Evolutionary conservation across 2,329 filamentous ascomycete species (phyloP), one percentile per base, ranked within the genome.

Genomic region (Microdochium paspali): DNA sequence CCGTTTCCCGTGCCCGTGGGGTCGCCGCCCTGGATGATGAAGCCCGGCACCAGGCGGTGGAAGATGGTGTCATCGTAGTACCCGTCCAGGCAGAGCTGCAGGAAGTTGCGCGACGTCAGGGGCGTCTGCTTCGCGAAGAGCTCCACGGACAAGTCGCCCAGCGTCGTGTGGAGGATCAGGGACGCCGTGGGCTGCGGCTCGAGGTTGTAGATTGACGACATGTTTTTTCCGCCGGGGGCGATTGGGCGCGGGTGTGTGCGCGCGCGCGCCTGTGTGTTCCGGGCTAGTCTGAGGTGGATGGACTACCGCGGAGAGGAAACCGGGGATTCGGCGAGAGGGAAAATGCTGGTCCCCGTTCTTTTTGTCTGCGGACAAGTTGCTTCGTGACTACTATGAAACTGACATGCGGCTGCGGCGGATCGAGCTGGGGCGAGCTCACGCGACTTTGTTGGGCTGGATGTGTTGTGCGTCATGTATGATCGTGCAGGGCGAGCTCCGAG

Each of bases 21-120:
- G 58, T 98, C 93, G 48, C 93, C 93, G 25, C 91, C 93, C 61
- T 98, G 93, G 10, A 97, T 71, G 52, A 98, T 87, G 66, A 98
- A 98, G 46, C 86, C 87, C 0, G 90, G 88, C 0, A 95, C 84
- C 5, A 97, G 75, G 23, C 93, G 87, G 69, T 98, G 93, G 69
- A 98, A 98, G 52, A 93, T 84, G 0, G 90, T 96, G 61, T 85
- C 83, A 58, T 89, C 84, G 71, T 97, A 98, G 72, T 97, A 97
- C 56, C 90, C 90, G 63, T 98, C 90, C 56, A 96, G 79, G 62
- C 88, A 93, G 60, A 90, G 85, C 66, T 98, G 93, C 31, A 98
- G 77, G 67, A 98, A 98, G 71, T 96, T 97, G 56, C 91, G 89
- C 61, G 85, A 90, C 24, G 93, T 86, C 52, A 96, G 75, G 9